phyloP scores from a whole-genome alignment of 805 yeast species.

The Saccharomycopsis fibuligera region DNA sequence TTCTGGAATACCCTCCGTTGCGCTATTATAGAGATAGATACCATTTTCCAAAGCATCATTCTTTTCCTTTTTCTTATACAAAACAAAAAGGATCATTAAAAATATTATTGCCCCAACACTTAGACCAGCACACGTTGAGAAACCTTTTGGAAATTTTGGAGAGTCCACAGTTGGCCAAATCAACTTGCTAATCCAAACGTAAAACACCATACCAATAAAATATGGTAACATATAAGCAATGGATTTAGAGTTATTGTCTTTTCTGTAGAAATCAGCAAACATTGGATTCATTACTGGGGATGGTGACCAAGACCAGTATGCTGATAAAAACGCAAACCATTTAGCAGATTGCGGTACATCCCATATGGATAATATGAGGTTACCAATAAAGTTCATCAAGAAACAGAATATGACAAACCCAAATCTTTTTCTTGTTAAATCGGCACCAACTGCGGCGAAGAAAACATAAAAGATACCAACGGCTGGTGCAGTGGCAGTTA shows the following conservation, averaged over 20 bases:
- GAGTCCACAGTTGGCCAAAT: conserved; percentile 43
- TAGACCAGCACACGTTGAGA: conserved; percentile 37
- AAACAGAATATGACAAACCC: conserved; percentile 46
- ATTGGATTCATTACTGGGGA: conserved; percentile 56
- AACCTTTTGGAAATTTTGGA: conserved; percentile 51
- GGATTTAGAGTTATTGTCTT: conserved; percentile 49
- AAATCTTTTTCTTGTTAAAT: conserved; percentile 43
- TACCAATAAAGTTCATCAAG: conserved; percentile 47
- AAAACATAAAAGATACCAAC: background rate
- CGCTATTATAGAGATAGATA: conserved; percentile 28
- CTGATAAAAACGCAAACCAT: conserved; percentile 58
- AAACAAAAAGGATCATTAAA: conserved; percentile 28
- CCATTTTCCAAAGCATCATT: conserved; percentile 33
- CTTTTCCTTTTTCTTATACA: conserved; percentile 36
- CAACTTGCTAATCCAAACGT: conserved; percentile 30
- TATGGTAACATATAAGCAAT: conserved; percentile 52
- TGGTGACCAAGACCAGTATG: conserved; percentile 57
- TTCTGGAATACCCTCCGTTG: conserved; percentile 60
- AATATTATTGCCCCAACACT: conserved; percentile 27
- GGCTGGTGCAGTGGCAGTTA: background rate
- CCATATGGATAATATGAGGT: conserved; percentile 53
- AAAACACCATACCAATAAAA: conserved; percentile 39
- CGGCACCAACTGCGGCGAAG: background rate
- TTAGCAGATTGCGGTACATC: conserved; percentile 49
- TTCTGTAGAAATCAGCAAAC: conserved; percentile 51